Evolutionary conservation across 257 asterid genomes (phyloP), one percentile per base, ranked within the genome.

Genomic region (Plantago major): DNA sequence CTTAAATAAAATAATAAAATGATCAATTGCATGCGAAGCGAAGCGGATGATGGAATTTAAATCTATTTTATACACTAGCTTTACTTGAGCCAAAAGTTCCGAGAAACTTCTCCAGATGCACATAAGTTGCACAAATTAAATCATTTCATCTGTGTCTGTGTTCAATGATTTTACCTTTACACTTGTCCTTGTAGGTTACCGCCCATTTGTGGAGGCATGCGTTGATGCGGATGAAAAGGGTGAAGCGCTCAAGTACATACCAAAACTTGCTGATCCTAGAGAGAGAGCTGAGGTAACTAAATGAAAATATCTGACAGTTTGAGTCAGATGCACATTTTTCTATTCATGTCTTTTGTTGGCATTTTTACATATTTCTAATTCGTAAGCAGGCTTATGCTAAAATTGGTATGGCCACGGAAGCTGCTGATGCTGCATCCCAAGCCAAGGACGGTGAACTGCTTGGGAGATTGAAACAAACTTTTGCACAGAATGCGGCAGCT

Each of bases 201-300:
- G 93, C 61, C 99, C 99, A 55, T 92, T 89, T 62, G 97, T 92
- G 69, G 97, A 92, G 82, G 99, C 99, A 55, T 89, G 99, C 68
- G 65, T 78, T 13, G 99, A 89, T 56, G 95, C 95, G 19, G 91
- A 80, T 56, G 97, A 86, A 82, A 92, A 84, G 67, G 82, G 69
- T 48, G 95, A 89, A 84, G 97, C 96, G 9, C 82, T 79, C 38
- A 92, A 89, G 67, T 92, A 92, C 49, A 89, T 92, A 76, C 97
- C 89, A 19, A 86, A 84, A 73, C 95, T 92, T 60, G 67, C 85
- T 60, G 99, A 92, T 81, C 94, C 81, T 9, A 66, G 88, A 62
- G 99, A 92, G 71, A 78, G 81, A 80, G 97, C 97, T 33, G 96
- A 92, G 97, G 99, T 86, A 77, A 71, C 40, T 33, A 4, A 4